phyloP scores from a whole-genome alignment of 345 rosid species.

The Eutrema yunnanense region DNA sequence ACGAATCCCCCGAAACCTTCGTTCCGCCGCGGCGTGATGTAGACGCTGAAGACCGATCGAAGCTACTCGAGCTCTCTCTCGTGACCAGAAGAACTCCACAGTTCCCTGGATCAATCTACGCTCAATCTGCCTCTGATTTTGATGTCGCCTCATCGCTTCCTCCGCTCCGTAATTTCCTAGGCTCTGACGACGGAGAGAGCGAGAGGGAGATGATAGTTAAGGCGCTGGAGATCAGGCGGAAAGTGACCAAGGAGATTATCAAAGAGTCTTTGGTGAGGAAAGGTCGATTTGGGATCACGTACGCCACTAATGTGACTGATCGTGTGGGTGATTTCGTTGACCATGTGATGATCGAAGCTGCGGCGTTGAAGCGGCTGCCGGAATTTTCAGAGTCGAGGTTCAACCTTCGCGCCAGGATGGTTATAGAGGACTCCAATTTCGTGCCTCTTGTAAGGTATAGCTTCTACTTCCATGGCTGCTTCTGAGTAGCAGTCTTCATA shows the following conservation, averaged over 20 bases:
- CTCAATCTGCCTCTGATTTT: slow-evolving; percentile 28
- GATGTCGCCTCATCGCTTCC: slow-evolving; percentile 35
- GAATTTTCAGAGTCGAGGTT: slow-evolving; percentile 48
- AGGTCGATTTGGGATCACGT: slow-evolving; percentile 84
- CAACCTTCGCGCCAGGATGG: slow-evolving; percentile 49
- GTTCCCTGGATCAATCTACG: slow-evolving; percentile 60
- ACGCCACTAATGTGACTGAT: slow-evolving; percentile 55
- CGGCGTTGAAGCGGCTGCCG: slow-evolving; percentile 55
- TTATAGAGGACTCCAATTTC: slow-evolving; percentile 55
- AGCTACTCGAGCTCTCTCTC: slow-evolving; percentile 55
- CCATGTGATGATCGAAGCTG: slow-evolving; percentile 77
- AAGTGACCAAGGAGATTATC: slow-evolving; percentile 63
- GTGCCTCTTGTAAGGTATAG: slow-evolving; percentile 73
- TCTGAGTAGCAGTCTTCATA: not conserved
- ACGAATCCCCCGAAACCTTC: slow-evolving; percentile 10
- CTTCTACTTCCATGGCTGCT: not conserved
- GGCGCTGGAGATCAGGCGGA: slow-evolving; percentile 71
- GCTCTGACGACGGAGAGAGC: slow-evolving; percentile 23
- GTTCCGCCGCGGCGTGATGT: slow-evolving; percentile 18
- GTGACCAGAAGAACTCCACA: slow-evolving; percentile 54
- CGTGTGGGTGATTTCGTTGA: slow-evolving; percentile 60
- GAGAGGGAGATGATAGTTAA: slow-evolving; percentile 61
- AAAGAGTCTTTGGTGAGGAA: slow-evolving; percentile 60
- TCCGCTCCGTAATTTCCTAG: slow-evolving; percentile 37
- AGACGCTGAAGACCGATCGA: slow-evolving; percentile 37